These are phyloP conservation scores for Onygenales sp. DNA, from an alignment of 2,329 filamentous ascomycete species.

Conservation along the genomic window DNA sequence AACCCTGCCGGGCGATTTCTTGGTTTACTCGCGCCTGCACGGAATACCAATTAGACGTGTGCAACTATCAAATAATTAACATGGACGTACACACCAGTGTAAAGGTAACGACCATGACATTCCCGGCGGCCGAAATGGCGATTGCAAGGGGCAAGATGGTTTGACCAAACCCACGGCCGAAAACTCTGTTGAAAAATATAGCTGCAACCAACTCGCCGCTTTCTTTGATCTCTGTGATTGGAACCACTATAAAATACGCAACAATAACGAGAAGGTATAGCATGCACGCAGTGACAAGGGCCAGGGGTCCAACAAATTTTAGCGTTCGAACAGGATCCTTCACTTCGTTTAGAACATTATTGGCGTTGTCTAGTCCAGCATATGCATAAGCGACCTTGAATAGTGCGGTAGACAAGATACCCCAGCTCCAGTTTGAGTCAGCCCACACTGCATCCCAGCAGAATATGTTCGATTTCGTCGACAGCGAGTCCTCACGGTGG, in stretches of 20 bases:
- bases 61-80: not conserved
- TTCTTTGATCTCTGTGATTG: conserved; percentile 55
- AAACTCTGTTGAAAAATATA: conserved; percentile 56
- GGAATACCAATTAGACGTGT: not conserved
- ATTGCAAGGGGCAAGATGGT: conserved; percentile 54
- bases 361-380: conserved; percentile 54
- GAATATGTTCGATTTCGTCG: conserved; percentile 30
- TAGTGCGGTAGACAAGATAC: conserved; percentile 55
- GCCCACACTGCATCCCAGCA: conserved; percentile 29
- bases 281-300: conserved; percentile 51
- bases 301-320: conserved; percentile 51
- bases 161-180: conserved; percentile 50
- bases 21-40: conserved; percentile 57
- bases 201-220: conserved; percentile 61
- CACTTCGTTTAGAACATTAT: conserved; percentile 63
- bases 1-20: conserved; percentile 61
- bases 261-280: conserved; percentile 61
- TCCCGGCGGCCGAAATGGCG: conserved; percentile 57
- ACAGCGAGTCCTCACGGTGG: conserved; percentile 17
- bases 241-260: conserved; percentile 55
- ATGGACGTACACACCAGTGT: conserved; percentile 43
- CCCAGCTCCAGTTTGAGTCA: conserved; percentile 60
- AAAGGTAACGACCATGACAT: conserved; percentile 65
- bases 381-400: conserved; percentile 56
- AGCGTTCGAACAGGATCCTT: conserved; percentile 58